Base-by-base conservation (phyloP, 352 stramenopile species). In the Thraustochytrium sp. region DNA sequence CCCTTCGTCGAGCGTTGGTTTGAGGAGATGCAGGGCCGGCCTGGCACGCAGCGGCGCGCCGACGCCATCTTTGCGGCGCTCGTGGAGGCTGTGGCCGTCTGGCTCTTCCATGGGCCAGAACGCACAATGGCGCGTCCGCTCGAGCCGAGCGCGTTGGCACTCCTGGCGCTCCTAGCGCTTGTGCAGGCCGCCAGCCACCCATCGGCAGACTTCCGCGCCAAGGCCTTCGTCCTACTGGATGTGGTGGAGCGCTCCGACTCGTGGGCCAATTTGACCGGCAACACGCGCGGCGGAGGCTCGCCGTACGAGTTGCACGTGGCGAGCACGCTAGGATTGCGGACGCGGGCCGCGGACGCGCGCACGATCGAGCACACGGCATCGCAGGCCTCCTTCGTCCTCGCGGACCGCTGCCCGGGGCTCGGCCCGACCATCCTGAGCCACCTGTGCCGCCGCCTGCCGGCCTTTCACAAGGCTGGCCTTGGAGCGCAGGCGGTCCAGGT, bases 1-100 rank as follows among this genome's bases (percentile, higher is more conserved):
- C 68, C 68, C n/a, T 80, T 65, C 37, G 23, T 80, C 18, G 68
- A 80, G 23, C 46, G 68, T 4, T 80, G 68, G 68, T 80, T 63
- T 26, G 40, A 40, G 31, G 44, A 80, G 31, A 72, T 80, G 3
- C 34, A 62, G 68, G 38, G 63, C 16, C 37, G 23, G 62, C 44
- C 59, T 13, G 26, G 8, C 40, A 23, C 23, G 34, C 68, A 44
- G 42, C 18, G 68, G 9, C 31, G n/a, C 31, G 68, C 68, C 13
- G 68, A 80, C 68, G 68, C 68, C 18, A 64, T 80, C 31, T 80
- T 80, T 64, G 31, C 42, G 23, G 42, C 68, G 4, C 29, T 80
- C 34, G 18, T 16, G 4, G 31, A 80, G 23, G 68, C 68, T 2
- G 42, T 80, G 46, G n/a, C n/a, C 13, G 40, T 26, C 13, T 80